Evolutionary conservation across 2,329 filamentous ascomycete species (phyloP), one percentile per base, ranked within the genome.

Genomic region (Aspergillus niger): DNA sequence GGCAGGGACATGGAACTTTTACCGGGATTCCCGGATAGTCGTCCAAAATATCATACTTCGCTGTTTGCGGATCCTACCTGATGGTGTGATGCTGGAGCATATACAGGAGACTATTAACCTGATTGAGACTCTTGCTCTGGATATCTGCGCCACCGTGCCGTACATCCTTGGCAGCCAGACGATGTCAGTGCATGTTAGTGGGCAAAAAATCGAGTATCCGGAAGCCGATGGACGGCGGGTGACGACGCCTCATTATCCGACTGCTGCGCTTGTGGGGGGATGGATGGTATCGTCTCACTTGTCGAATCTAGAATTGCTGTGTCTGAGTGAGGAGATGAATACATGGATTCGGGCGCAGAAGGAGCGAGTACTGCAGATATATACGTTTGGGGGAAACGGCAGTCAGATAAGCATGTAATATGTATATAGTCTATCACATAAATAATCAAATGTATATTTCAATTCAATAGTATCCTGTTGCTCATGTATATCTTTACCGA

Each of bases 1-100:
- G 3, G 68, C 70, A 6, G 59, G 64, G 7, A 72, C 68, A 1
- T 73, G 70, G 71, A 73, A 73, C 32, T 67, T 62, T 3, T 71
- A 69, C 50, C 70, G 71, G n/a, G 70, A 71, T 26, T 71, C 67
- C 11, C 65, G 70, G 8, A 67, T 73, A 15, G 58, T 68, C 4
- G 55, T 71, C 1, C 70, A 70, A 13, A 68, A 64, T 13, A 71
- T 72, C 52, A 72, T 72, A 22, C 60, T 71, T 20, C 59, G 58
- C 7, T 73, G 71, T 57, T 62, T 73, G 10, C 60, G 53, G 6
- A 61, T 68, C 2, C 55, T 69, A 1, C 55, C 39, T 2, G 39
- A 26, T 5, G 17, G 63, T 1, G 39, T 58, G 2, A 13, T 36
- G 1, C 56, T 11, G n/a, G 41, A 64, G 3, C 50, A 43, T 3